These are phyloP conservation scores for Brassica napus DNA, from an alignment of 345 rosid genomes.

Conservation along the genomic window DNA sequence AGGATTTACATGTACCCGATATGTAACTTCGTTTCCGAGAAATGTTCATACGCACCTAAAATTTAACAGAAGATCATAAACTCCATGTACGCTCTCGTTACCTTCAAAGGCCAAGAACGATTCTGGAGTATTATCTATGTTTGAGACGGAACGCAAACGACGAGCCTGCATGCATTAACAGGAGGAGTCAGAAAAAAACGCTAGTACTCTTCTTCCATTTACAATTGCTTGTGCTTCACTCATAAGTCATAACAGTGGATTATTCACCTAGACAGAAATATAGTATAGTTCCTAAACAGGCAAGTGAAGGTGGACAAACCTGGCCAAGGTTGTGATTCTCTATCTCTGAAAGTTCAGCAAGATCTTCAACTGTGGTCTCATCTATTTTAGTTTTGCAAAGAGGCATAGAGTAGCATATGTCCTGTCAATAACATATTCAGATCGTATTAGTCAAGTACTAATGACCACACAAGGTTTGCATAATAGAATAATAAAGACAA, in stretches of 20 bases:
- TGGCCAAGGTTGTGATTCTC: conserved; percentile 93
- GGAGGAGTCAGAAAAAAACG: conserved; percentile 29
- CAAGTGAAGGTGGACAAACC: conserved; percentile 50
- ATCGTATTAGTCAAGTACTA: conserved; percentile 10
- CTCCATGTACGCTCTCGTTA: conserved; percentile 63
- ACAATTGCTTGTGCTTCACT: conserved; percentile 7
- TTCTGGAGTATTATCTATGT: conserved; percentile 79
- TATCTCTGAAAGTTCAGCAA: conserved; percentile 90
- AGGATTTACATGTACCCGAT: not conserved
- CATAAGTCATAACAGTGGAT: not conserved
- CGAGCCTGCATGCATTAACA: conserved; percentile 62
- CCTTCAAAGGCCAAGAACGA: conserved; percentile 79
- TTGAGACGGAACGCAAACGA: conserved; percentile 50
- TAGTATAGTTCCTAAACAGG: not conserved
- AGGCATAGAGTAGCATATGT: conserved; percentile 87
- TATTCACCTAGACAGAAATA: not conserved
- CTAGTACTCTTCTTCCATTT: conserved; percentile 1
- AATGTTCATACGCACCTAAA: conserved; percentile 53
- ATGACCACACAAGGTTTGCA: conserved; percentile 7
- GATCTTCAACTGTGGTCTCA: conserved; percentile 74
- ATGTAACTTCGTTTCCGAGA: not conserved
- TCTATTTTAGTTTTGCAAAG: conserved; percentile 85
- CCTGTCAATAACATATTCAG: conserved; percentile 47
- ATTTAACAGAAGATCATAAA: conserved; percentile 85
- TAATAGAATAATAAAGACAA: too few species aligned